Evolutionary conservation across 352 stramenopile species (phyloP).

Genomic region (Phytophthora pini): DNA sequence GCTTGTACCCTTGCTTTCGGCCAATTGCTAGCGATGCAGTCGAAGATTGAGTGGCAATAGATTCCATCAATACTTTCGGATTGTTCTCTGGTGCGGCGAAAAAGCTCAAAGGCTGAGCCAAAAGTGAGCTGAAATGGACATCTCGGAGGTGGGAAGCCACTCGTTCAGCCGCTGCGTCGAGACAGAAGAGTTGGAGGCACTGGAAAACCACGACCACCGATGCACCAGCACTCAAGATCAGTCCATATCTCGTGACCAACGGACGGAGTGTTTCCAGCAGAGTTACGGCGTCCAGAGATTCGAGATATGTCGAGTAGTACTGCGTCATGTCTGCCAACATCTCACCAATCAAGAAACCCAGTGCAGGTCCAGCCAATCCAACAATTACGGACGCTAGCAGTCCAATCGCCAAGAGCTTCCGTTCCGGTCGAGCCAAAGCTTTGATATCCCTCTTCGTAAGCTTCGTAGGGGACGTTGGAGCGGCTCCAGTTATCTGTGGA

Average conservation of each 20-base stretch:
- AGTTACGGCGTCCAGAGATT: constrained; percentile 21
- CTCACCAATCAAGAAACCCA: constrained; percentile 41
- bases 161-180: constrained; percentile 62
- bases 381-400: constrained; percentile 39
- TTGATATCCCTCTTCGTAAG: constrained; percentile 45
- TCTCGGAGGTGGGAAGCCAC: constrained; percentile 51
- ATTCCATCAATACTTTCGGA: constrained; percentile 56
- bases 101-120: constrained; percentile 63
- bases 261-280: constrained; percentile 13
- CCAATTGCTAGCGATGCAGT: constrained; percentile 50
- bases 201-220: constrained; percentile 39
- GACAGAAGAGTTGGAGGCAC: constrained; percentile 45
- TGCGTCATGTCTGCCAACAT: constrained; percentile 44
- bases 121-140: constrained; percentile 55
- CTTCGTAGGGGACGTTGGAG: constrained; percentile 22
- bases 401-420: constrained; percentile 40
- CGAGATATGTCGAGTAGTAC: constrained; percentile 37
- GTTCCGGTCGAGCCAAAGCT: constrained; percentile 43
- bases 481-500: neutral
- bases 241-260: constrained; percentile 30
- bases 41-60: constrained; percentile 56
- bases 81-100: constrained; percentile 73
- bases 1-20: constrained; percentile 51
- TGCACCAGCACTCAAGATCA: constrained; percentile 40
- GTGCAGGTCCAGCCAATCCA: constrained; percentile 40